Base-by-base conservation (phyloP, 2,329 filamentous ascomycete species). In the Eurotiales sp. region DNA sequence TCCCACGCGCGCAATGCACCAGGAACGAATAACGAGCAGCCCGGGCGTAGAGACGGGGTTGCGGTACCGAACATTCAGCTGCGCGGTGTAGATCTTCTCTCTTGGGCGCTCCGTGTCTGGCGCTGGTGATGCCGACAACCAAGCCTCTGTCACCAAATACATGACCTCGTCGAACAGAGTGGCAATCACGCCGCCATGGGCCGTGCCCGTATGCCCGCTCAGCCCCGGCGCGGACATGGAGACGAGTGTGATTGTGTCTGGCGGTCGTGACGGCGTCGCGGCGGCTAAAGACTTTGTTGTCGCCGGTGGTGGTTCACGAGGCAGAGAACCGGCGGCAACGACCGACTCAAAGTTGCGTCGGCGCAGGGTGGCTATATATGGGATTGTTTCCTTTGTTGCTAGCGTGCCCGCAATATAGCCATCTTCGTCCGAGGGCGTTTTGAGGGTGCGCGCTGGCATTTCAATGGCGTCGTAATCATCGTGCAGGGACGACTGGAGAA, bases 161-260 rank as follows among this genome's bases (percentile, higher is more conserved):
- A 75, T 73, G 21, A 68, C 64, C 58, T 76, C 73, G 51, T 76
- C 73, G 21, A 76, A 63, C 19, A 73, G 52, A 4, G 69, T 69
- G 23, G 69, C 67, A 11, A 71, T 56, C 29, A 73, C 58, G 14
- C 72, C 72, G 3, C 72, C 72, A 46, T 75, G 72, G 17, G 65
- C 67, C 1, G 66, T 68, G 4, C 55, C 52, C 1, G 71, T 68
- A 54, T 74, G 70, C 3, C 72, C 71, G 21, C 64, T 65, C 4
- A 74, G 54, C 7, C 70, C 72, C 1, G 67, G 67, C 5, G 56
- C 59, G 2, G 57, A 58, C 14, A 75, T 60, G 14, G 62, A 56
- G 45, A 70, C 55, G 32, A 75, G 59, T 58, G 65, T 64, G 21
- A 73, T 58, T 19, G 68, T 59, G 55, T 74, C 70, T 1, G 71